Percentiles rank a stretch among this genome's conserved stretches.
Evolutionary conservation across 2,329 filamentous ascomycete species (phyloP).

Genomic region (Xylogone sp.): DNA sequence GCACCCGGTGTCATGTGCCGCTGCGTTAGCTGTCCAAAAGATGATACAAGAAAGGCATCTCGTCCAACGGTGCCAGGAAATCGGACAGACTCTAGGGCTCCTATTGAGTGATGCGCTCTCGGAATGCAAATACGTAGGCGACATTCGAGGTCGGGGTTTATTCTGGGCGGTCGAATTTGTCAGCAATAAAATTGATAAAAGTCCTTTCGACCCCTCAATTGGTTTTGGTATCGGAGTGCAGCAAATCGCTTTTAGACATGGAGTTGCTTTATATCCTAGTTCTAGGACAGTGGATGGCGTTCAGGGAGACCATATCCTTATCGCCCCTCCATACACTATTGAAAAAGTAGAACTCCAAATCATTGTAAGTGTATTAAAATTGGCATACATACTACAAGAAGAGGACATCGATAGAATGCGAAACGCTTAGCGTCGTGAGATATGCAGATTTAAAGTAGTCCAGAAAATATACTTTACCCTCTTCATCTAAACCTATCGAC

Average conservation of each 20-base stretch:
- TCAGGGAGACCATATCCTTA: conserved; percentile 55
- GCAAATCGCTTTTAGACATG: conserved; percentile 30
- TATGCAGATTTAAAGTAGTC: no score
- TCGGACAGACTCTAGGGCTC: conserved; percentile 43
- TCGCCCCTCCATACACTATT: conserved; percentile 57
- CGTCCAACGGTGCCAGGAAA: conserved; percentile 48
- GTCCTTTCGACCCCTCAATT: conserved; percentile 35
- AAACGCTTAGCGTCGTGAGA: no score
- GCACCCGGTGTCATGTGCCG: conserved; percentile 52
- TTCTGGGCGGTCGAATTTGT: conserved; percentile 53
- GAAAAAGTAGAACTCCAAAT: conserved; percentile 45
- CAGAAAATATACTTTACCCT: no score
- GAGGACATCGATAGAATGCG: no score
- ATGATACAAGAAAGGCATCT: conserved; percentile 53
- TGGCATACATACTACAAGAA: no score
- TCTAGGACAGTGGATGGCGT: conserved; percentile 49
- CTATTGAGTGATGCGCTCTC: conserved; percentile 37
- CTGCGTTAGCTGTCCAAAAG: conserved; percentile 56
- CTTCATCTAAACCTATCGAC: no score
- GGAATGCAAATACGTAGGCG: conserved; percentile 44
- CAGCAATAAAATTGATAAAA: conserved; percentile 39
- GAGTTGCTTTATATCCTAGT: conserved; percentile 49
- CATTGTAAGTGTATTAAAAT: conserved; percentile 38
- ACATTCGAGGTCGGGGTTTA: conserved; percentile 54
- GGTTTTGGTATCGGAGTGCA: conserved; percentile 43